A percentile compares a stretch with the other conserved stretches of the same genome.
Evolutionary conservation across 2,329 filamentous ascomycete species (phyloP).

Genomic region (Pestalotiopsis fici): DNA sequence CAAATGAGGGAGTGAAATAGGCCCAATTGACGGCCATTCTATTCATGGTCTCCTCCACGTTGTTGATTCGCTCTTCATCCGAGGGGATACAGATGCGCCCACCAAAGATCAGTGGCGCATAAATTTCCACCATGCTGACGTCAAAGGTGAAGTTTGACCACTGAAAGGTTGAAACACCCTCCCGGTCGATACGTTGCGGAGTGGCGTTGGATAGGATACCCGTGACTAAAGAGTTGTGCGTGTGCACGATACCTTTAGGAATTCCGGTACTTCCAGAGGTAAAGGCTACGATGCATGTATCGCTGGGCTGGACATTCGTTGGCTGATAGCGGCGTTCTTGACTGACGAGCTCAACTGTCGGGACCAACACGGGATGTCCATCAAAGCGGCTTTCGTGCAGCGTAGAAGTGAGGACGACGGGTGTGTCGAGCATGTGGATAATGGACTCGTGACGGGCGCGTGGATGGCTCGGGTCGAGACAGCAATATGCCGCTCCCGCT

Average conservation of each 20-base stretch:
- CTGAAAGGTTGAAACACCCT: neutral
- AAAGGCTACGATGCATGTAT: slow-evolving; percentile 40
- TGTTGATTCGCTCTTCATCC: slow-evolving; percentile 5
- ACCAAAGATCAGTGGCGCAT: neutral
- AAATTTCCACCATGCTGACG: slow-evolving; percentile 5
- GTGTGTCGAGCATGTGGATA: slow-evolving; percentile 12
- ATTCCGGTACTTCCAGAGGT: slow-evolving; percentile 53
- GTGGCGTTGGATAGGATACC: slow-evolving; percentile 2
- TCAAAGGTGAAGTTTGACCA: slow-evolving; percentile 6
- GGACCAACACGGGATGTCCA: neutral
- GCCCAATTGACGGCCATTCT: neutral
- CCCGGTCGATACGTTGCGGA: neutral
- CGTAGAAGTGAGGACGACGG: neutral
- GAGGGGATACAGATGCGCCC: slow-evolving; percentile 4
- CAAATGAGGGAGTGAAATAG: slow-evolving; percentile 3
- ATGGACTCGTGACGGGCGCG: slow-evolving; percentile 21
- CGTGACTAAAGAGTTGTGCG: neutral
- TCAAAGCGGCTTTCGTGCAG: neutral
- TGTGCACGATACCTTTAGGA: slow-evolving; percentile 48
- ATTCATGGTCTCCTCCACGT: slow-evolving; percentile 2
- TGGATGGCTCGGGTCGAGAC: slow-evolving; percentile 38
- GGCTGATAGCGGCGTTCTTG: neutral
- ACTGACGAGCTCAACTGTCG: neutral
- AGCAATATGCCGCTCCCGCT: slow-evolving; percentile 24
- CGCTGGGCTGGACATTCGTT: neutral